These are phyloP conservation scores for Brassica rapa DNA, from an alignment of 345 rosid species.

Conservation along the genomic window DNA sequence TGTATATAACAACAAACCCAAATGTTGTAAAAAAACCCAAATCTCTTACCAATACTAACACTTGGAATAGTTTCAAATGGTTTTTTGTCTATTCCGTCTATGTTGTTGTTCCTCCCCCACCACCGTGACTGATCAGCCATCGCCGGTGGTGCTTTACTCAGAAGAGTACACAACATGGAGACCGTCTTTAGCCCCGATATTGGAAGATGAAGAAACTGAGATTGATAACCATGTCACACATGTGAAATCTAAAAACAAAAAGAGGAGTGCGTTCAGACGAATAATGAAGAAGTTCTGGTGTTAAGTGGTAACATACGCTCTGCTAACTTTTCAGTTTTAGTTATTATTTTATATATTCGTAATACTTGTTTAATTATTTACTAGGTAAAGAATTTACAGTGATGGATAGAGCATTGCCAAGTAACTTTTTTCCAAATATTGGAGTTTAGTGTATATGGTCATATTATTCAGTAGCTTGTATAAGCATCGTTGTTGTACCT, in stretches of 20 bases:
- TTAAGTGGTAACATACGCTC: background rate
- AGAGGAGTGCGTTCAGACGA: background rate
- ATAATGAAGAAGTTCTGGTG: background rate
- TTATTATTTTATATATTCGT: background rate
- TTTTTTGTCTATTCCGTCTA: background rate
- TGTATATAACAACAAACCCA: background rate
- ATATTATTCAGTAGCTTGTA: background rate
- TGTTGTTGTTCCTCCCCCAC: background rate
- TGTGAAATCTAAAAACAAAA: slow-evolving; percentile 1
- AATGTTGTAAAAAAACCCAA: background rate
- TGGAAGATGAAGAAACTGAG: slow-evolving; percentile 18
- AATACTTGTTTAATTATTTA: background rate
- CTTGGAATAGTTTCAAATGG: background rate
- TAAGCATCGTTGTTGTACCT: background rate
- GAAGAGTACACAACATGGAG: background rate
- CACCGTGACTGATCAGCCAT: background rate
- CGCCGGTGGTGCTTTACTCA: background rate
- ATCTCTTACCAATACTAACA: background rate
- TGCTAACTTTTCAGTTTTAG: background rate
- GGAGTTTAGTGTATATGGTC: background rate
- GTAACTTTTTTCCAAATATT: background rate
- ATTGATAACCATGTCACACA: background rate
- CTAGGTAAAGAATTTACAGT: background rate
- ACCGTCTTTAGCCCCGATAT: slow-evolving; percentile 17
- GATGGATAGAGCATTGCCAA: background rate